Evolutionary conservation across 306 rosid species (phyloP), one percentile per base, ranked within the genome.

Genomic region (Gynostemma pentaphyllum): DNA sequence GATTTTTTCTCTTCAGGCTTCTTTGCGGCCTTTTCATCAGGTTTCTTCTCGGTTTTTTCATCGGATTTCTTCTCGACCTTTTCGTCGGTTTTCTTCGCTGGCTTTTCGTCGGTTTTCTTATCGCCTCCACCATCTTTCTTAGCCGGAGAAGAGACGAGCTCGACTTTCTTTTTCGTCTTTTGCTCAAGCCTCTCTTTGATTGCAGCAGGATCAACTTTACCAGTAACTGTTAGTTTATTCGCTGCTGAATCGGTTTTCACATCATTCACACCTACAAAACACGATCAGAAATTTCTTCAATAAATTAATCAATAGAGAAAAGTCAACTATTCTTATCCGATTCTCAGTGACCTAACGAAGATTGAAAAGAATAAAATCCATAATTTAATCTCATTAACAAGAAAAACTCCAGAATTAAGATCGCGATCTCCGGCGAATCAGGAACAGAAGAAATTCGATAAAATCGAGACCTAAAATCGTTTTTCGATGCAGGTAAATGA

Each of bases 151-250:
- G 90, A 76, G 42, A 88, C 46, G 19, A 92, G 56, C 40, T 92
- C 99, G 4, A 88, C 85, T 49, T 84, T 86, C 83, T 81, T 86
- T 53, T 78, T 84, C 4, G 57, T 82, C 69, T 82, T 92, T 28
- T 78, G 74, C 9, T 76, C 88, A 0, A 92, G 64, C 26, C 56
- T 86, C 53, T 74, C 84, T 14, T 68, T 77, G 32, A 92, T 13
- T 27, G 24, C 70, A 6, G 72, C 9, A 46, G 94, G 76, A 72
- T 92, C 90, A 18, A 82, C 65, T 73, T 82, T 79, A 48, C 96
- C 96, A 3, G 40, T 67, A 28, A 88, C 88, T 5, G 90, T 86
- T 46, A 92, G 48, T 40, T 84, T 88, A 77, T 81, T 81, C 10
- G 82, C 56, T 36, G 68, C 47, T 0, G 52, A 36, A 39, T 92